Base-by-base conservation (phyloP, 2,329 filamentous ascomycete species). In the Fusarium decemcellulare region DNA sequence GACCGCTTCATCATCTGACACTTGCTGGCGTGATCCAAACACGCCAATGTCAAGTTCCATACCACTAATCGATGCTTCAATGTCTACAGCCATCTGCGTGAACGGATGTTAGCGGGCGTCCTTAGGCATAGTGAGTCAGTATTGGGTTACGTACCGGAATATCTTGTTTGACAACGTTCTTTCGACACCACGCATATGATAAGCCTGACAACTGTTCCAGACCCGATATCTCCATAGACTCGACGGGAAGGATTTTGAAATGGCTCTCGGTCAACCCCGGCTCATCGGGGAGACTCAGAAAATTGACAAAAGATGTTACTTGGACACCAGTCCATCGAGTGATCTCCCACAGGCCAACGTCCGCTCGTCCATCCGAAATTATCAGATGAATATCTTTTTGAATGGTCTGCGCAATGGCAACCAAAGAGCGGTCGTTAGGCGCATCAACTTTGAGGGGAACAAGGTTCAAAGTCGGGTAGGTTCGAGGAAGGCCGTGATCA, bases 281-380 rank as follows among this genome's bases (percentile, higher is more conserved):
- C 14, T 58, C 42, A 8, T 67, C 61, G 0, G 86, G 86, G 6
- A 90, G 77, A 54, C 84, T 89, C 16, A 97, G 79, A 69, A 97
- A 96, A 77, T 98, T 98, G 72, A 97, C 89, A 80, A 93, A 95
- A 0, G 87, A 90, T 71, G 92, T 87, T 1, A 97, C 78, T 57
- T 79, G 83, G 2, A 94, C 80, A 0, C 91, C 92, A 0, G 93
- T 95, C 94, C 94, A 97, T 15, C 85, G 78, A 18, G 84, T 79
- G 39, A 97, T 90, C 76, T 97, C 91, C 81, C 88, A 88, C 2
- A 97, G 81, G 2, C 89, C 89, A 0, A 89, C 89, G 2, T 85
- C 74, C 89, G 89, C 48, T 83, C 85, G 2, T 80, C 79, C 29
- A 71, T 84, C 18, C 85, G 63, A 61, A 11, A 70, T 86, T 37